Percentiles rank a stretch among this genome's conserved stretches.
phyloP scores from a whole-genome alignment of 2,329 filamentous ascomycete genomes.

The Fusarium albidum region DNA sequence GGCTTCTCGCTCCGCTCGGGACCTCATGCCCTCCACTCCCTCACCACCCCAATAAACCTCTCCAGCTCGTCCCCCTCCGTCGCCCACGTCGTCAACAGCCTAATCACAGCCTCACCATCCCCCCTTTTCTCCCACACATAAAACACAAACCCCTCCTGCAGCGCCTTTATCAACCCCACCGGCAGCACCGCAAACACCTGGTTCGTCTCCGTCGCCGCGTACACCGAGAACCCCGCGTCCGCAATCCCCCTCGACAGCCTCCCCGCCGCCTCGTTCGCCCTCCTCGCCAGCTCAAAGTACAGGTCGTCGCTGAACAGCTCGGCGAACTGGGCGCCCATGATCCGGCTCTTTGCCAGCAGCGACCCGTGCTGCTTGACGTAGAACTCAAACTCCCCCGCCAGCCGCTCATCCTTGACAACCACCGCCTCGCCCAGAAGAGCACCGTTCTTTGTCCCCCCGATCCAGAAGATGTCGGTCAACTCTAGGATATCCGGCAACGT shows the following conservation, averaged over 20 bases:
- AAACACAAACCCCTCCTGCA: slow-evolving; percentile 55
- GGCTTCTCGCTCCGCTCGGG: too few species aligned
- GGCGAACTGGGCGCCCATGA: slow-evolving; percentile 58
- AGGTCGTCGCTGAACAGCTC: slow-evolving; percentile 56
- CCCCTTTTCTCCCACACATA: slow-evolving; percentile 57
- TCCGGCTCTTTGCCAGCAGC: slow-evolving; percentile 57
- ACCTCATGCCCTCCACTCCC: slow-evolving; percentile 18
- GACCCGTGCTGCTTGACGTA: slow-evolving; percentile 61
- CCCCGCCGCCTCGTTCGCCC: slow-evolving; percentile 55
- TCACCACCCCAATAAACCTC: slow-evolving; percentile 40
- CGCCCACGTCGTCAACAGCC: slow-evolving; percentile 60
- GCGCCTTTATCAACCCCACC: slow-evolving; percentile 44
- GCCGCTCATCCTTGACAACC: slow-evolving; percentile 51
- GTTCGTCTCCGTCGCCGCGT: slow-evolving; percentile 58
- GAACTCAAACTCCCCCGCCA: slow-evolving; percentile 58
- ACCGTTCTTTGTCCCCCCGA: slow-evolving; percentile 61
- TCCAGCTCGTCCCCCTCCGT: slow-evolving; percentile 54
- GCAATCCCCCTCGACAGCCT: slow-evolving; percentile 54
- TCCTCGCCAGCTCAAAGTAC: slow-evolving; percentile 55
- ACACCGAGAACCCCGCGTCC: slow-evolving; percentile 50
- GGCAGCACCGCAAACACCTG: slow-evolving; percentile 59
- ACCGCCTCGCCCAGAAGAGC: slow-evolving; percentile 60
- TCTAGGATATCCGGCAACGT: slow-evolving; percentile 54
- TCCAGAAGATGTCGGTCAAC: slow-evolving; percentile 62
- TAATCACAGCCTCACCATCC: slow-evolving; percentile 50